A percentile compares a stretch with the other conserved stretches of the same genome.
Evolutionary conservation across 2,329 filamentous ascomycete species (phyloP).

Genomic region (Pseudofabraea citricarpa): DNA sequence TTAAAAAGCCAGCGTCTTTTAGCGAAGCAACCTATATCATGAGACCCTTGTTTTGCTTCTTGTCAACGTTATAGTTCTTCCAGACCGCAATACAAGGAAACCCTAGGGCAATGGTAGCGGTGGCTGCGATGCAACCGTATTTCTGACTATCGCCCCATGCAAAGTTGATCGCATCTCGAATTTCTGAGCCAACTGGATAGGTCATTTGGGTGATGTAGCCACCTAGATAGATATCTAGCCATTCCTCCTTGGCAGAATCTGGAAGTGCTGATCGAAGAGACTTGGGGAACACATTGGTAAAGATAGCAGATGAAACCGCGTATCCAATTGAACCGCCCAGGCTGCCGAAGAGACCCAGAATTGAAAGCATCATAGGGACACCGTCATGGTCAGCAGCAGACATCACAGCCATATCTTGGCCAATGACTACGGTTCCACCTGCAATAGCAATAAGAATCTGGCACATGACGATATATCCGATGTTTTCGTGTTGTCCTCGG

Average conservation of each 20-base stretch:
- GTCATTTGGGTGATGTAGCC: constrained; percentile 44
- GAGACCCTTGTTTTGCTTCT: not conserved
- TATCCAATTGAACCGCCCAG: constrained; percentile 57
- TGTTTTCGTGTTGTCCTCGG: constrained; percentile 41
- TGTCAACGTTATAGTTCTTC: not conserved
- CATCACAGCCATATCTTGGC: constrained; percentile 54
- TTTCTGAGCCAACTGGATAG: constrained; percentile 51
- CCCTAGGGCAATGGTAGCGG: not conserved
- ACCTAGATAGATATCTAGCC: constrained; percentile 44
- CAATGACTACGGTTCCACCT: constrained; percentile 51
- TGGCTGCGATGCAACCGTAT: not conserved
- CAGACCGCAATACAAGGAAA: not conserved
- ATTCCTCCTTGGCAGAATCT: constrained; percentile 34
- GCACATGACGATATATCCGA: constrained; percentile 49
- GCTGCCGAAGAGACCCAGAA: constrained; percentile 55
- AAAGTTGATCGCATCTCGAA: constrained; percentile 54
- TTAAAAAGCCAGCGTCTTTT: too few species aligned
- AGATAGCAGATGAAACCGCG: constrained; percentile 59
- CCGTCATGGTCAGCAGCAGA: constrained; percentile 54
- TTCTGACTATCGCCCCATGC: constrained; percentile 55
- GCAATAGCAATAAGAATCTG: constrained; percentile 54
- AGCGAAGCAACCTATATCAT: too few species aligned
- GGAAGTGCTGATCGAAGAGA: constrained; percentile 49
- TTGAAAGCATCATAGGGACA: constrained; percentile 55
- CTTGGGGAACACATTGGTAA: constrained; percentile 39